These are phyloP conservation scores for Ascodesmis nigricans DNA, from an alignment of 495 filamentous ascomycete genomes.

Conservation along the genomic window DNA sequence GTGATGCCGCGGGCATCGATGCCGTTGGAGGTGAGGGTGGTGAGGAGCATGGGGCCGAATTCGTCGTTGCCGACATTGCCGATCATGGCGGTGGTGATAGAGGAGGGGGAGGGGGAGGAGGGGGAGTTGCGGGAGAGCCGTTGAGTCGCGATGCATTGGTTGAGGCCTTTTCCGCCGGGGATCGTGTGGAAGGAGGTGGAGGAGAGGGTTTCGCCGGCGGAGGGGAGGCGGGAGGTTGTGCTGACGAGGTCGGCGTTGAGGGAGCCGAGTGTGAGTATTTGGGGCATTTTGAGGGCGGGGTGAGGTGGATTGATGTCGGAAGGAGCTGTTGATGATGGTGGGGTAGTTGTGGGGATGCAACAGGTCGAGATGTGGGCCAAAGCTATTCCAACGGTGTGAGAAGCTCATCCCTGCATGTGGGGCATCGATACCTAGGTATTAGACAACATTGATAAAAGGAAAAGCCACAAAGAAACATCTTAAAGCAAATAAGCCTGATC, in stretches of 20 bases:
- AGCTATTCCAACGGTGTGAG: no score
- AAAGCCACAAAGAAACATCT: no score
- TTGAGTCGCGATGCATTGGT: conserved; percentile 70
- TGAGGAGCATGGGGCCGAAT: conserved; percentile 32
- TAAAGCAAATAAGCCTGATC: no score
- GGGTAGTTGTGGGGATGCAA: no score
- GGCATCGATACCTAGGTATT: no score
- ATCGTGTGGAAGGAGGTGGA: conserved; percentile 55
- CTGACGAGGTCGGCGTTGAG: conserved; percentile 86
- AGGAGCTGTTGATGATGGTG: no score
- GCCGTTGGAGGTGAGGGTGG: conserved; percentile 15
- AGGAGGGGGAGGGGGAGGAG: conserved; percentile 25
- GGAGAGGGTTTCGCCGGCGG: conserved; percentile 69
- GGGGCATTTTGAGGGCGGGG: no score
- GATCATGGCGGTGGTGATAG: conserved; percentile 48
- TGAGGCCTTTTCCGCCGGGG: conserved; percentile 83
- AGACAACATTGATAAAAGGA: no score
- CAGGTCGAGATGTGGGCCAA: no score
- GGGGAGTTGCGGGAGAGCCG: conserved; percentile 35
- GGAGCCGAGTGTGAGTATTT: conserved; percentile 66
- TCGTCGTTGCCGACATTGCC: conserved; percentile 58
- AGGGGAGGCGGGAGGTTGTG: conserved; percentile 60
- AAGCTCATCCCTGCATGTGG: no score
- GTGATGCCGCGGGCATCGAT: conserved; percentile 6
- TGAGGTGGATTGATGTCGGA: no score